phyloP scores from a whole-genome alignment of 2,329 filamentous ascomycete species.

The Teratosphaeria gauchensis region DNA sequence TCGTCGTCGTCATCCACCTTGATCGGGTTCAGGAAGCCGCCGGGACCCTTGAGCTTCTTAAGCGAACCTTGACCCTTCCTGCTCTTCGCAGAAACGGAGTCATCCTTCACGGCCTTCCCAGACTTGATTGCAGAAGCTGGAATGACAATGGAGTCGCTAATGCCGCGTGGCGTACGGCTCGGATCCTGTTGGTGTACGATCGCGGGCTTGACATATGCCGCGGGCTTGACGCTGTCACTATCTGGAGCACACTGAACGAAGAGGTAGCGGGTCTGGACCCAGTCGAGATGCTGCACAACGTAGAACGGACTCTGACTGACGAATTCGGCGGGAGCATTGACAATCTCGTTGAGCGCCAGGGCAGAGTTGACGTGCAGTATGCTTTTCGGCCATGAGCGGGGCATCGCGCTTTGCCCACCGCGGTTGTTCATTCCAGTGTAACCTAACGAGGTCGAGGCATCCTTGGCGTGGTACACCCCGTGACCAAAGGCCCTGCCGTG shows the following conservation, averaged over 20 bases:
- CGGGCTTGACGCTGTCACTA: conserved; percentile 9
- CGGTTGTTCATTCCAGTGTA: conserved; percentile 34
- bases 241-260: conserved; percentile 44
- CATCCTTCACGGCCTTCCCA: conserved; percentile 23
- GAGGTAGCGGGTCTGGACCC: conserved; percentile 84
- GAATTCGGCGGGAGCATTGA: conserved; percentile 62
- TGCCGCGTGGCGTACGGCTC: conserved; percentile 32
- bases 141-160: conserved; percentile 35
- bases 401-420: not conserved
- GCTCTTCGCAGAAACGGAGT: conserved; percentile 39
- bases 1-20: conserved; percentile 31
- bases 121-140: conserved; percentile 45
- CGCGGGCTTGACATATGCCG: conserved; percentile 11
- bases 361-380: conserved; percentile 49
- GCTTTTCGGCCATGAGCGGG: conserved; percentile 55
- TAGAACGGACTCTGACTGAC: conserved; percentile 48
- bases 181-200: conserved; percentile 32
- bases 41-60: conserved; percentile 17
- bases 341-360: conserved; percentile 73
- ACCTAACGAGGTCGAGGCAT: conserved; percentile 45
- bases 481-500: conserved; percentile 66
- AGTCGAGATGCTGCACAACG: conserved; percentile 66
- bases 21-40: conserved; percentile 27
- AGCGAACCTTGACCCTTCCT: conserved; percentile 15
- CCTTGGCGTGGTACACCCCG: conserved; percentile 68